Evolutionary conservation across 225 moss, liverwort and hornwort species (phyloP).

Genomic region (Physcomitrellopsis africana): DNA sequence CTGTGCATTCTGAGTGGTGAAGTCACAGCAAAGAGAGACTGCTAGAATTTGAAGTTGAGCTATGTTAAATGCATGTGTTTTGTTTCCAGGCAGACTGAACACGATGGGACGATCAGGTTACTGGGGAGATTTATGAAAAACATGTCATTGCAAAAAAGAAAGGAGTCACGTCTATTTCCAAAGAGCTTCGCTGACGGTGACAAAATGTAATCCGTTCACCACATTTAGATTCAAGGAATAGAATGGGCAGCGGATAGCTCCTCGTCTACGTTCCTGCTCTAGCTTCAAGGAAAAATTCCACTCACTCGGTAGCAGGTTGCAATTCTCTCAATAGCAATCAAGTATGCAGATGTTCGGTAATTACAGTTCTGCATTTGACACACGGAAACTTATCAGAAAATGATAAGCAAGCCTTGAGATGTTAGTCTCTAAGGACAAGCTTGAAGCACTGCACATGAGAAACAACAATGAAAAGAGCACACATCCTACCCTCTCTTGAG

Average conservation of each 20-base stretch:
- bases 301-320: slow-evolving; percentile 86
- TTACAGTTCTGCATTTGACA: slow-evolving; percentile 72
- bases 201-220: slow-evolving; percentile 24
- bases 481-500: slow-evolving; percentile 64
- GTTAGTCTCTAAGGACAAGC: not conserved
- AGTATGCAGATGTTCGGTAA: slow-evolving; percentile 83
- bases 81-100: slow-evolving; percentile 26
- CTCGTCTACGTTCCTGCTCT: slow-evolving; percentile 26
- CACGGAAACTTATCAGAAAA: not conserved
- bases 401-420: slow-evolving; percentile 8
- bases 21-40: slow-evolving; percentile 35
- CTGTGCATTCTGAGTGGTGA: slow-evolving; percentile 24
- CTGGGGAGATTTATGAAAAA: slow-evolving; percentile 47
- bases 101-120: slow-evolving; percentile 36
- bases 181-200: slow-evolving; percentile 24
- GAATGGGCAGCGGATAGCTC: not conserved
- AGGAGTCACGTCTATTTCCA: slow-evolving; percentile 19
- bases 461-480: slow-evolving; percentile 21
- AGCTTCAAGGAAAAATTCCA: slow-evolving; percentile 81
- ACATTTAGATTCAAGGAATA: not conserved
- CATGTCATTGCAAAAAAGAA: slow-evolving; percentile 39
- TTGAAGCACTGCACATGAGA: slow-evolving; percentile 19
- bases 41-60: slow-evolving; percentile 29
- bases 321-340: slow-evolving; percentile 91
- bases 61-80: slow-evolving; percentile 23